Evolutionary conservation across 345 rosid genomes (phyloP).

Genomic region (Pistacia integerrima): DNA sequence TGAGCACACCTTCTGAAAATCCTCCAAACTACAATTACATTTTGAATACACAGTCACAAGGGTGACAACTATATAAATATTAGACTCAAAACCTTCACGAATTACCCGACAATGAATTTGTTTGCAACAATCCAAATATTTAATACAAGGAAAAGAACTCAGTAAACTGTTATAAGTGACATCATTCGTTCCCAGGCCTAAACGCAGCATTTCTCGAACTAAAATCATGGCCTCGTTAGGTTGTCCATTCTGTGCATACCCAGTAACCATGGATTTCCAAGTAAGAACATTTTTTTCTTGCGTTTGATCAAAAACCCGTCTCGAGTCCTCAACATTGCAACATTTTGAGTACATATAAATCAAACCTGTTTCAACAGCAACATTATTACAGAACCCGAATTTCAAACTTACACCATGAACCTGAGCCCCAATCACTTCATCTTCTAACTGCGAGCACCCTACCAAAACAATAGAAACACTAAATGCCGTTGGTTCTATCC

Average conservation of each 20-base stretch:
- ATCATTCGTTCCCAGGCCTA: constrained; percentile 21
- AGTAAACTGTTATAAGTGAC: constrained; percentile 34
- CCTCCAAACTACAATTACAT: constrained; percentile 29
- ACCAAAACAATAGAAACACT: constrained; percentile 26
- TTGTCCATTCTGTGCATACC: constrained; percentile 24
- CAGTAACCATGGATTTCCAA: constrained; percentile 39
- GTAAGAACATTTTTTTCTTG: constrained; percentile 32
- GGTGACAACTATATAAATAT: constrained; percentile 24
- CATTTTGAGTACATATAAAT: constrained; percentile 38
- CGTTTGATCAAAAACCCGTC: constrained; percentile 27
- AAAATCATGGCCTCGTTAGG: constrained; percentile 36
- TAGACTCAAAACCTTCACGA: constrained; percentile 29
- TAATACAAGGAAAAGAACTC: constrained; percentile 32
- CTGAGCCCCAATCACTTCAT: constrained; percentile 29
- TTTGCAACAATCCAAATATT: constrained; percentile 28
- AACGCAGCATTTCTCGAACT: constrained; percentile 31
- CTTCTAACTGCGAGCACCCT: constrained; percentile 35
- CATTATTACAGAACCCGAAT: constrained; percentile 26
- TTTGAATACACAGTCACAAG: constrained; percentile 34
- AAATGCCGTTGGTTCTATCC: constrained; percentile 15
- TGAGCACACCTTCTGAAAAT: constrained; percentile 28
- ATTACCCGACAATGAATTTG: constrained; percentile 43
- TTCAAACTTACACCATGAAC: constrained; percentile 37
- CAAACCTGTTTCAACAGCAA: constrained; percentile 36
- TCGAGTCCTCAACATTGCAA: constrained; percentile 23